Evolutionary conservation across 768 basidiomycete genomes (phyloP).

Genomic region (Austroboletus eburneus): DNA sequence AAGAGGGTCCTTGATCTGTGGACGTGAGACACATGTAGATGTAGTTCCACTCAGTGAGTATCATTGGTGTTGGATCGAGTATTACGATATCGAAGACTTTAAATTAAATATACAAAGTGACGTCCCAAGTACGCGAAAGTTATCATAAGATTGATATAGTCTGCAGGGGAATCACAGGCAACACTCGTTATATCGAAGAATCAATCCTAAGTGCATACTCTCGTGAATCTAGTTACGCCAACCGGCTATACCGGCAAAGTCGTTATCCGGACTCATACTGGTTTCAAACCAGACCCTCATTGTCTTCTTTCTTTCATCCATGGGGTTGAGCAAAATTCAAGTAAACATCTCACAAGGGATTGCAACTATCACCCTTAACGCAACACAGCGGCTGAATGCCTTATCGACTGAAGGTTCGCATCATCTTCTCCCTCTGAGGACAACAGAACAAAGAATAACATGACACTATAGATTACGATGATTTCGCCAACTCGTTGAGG

Average conservation of each 20-base stretch:
- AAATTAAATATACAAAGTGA: too few species aligned
- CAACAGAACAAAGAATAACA: too few species aligned
- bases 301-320: constrained; percentile 8
- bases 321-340: constrained; percentile 39
- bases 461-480: constrained; percentile 53
- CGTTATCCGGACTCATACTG: not conserved
- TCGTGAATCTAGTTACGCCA: too few species aligned
- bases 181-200: too few species aligned
- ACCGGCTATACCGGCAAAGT: constrained; percentile 1
- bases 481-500: constrained; percentile 53
- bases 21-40: constrained; percentile 15
- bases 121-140: too few species aligned
- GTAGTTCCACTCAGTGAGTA: not conserved
- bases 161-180: too few species aligned
- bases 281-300: too few species aligned
- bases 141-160: too few species aligned
- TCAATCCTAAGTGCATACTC: too few species aligned
- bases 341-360: constrained; percentile 53
- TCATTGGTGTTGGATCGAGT: too few species aligned
- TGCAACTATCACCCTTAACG: constrained; percentile 65
- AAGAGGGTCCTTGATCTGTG: constrained; percentile 41
- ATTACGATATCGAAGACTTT: too few species aligned
- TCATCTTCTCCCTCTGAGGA: constrained; percentile 18
- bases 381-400: constrained; percentile 57
- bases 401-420: constrained; percentile 44